Base-by-base conservation (phyloP, 306 rosid species). In the Ziziphus jujuba region DNA sequence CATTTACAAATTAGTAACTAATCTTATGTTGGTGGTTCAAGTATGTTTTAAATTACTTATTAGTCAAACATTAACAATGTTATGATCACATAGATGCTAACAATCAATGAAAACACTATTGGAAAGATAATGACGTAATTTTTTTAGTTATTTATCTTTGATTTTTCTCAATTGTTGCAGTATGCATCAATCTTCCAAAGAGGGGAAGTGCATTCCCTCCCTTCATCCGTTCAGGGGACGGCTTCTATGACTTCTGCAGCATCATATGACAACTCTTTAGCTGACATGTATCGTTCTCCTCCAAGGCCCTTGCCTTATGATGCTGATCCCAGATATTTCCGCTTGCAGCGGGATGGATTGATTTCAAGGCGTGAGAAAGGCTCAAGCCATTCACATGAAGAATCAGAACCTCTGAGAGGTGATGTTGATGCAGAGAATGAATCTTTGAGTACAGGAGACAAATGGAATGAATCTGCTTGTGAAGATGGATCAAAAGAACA, bases 241-340 rank as follows among this genome's bases (percentile, higher is more conserved):
- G 81, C 96, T 59, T 90, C 98, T 60, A 68, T 92, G 78, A 77
- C 69, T 22, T 86, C 98, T 52, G 34, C 98, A 21, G 80, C 87
- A 54, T 86, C 97, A 24, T 84, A 79, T 19, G 98, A 90, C 72
- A 84, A 84, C 83, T 84, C 96, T 66, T 71, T 90, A 19, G 86
- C 97, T 55, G 97, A 86, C 64, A 81, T 86, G 78, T 93, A 90
- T 78, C 98, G 86, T 33, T 84, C 98, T 70, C 98, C 98, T 71
- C 98, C 98, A 61, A 84, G 96, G 84, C 97, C 98, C 20, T 84
- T 93, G 82, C 98, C 98, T 13, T 93, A 93, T 71, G 98, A 93
- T 75, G 89, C 81, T 49, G 97, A 90, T 71, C 80, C 90, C 4
- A 84, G 97, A 70, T 86, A 76, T 80, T 77, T 81, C 57, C 96